Base-by-base conservation (phyloP, 2,329 filamentous ascomycete genomes). In the Colletotrichum incanum region DNA sequence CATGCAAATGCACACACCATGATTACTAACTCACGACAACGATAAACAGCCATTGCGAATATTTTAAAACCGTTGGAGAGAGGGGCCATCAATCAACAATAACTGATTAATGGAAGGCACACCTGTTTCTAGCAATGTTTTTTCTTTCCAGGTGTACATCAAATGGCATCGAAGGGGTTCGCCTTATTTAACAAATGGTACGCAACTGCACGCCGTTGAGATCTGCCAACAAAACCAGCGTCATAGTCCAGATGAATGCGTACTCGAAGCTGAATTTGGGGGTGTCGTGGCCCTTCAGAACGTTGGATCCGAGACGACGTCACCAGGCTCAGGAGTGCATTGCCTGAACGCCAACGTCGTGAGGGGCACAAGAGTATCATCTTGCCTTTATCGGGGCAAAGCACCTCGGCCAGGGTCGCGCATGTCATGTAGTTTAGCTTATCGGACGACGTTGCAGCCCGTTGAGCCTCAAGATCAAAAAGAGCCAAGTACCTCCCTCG, bases 381-480 rank as follows among this genome's bases (percentile, higher is more conserved):
- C 16, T 6, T 12, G 20, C 28, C 49, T 7, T 47, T 39, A 37
- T 49, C 43, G 18, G 28, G 18, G 18, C 45, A 54, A 26, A 20
- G n/a, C 26, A 28, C 11, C 34, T 5, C 8, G 41, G 1, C 43
- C 12, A 52, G 23, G 5, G 26, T 23, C n/a, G 20, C 39, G 20
- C 59, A 54, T 37, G 45, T 5, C 37, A n/a, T 6, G 39, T 5
- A 43, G 2, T 2, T 9, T 2, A 28, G 23, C 23, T 55, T 43
- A 54, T 55, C 47, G 41, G 12, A 60, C 65, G 47, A 69, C 37
- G 60, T 72, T 72, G 54, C 60, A 69, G 39, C 28, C 52, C 11
- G 54, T 49, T 70, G 31, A 72, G 60, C 59, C 66, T 72, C 60
- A 72, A 60, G 50, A 45, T n/a, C 41, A 23, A 28, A n/a, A 18